Evolutionary conservation across 345 rosid genomes (phyloP).

Genomic region (Brassica napus): Da-Ae NC_063446.1:28329001-28329500

Average conservation of each 20-base stretch:
- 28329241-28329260: constrained; percentile 53
- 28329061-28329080: background rate
- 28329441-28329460: constrained; percentile 92
- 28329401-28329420: constrained; percentile 65
- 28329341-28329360: background rate
- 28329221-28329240: constrained; percentile 67
- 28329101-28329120: background rate
- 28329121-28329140: background rate
- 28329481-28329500: background rate
- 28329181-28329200: constrained; percentile 66
- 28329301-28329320: background rate
- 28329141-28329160: constrained; percentile 24
- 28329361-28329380: background rate
- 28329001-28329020: constrained; percentile 50
- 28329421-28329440: constrained; percentile 87
- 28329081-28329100: background rate
- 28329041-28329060: background rate
- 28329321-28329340: background rate
- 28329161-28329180: constrained; percentile 79
- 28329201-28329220: constrained; percentile 77
- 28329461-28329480: background rate
- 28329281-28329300: constrained; percentile 70
- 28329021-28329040: constrained; percentile 75
- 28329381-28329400: constrained; percentile 39
- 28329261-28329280: constrained; percentile 59